Evolutionary conservation across 305 asterid genomes (phyloP).

Genomic region (Fraxinus albicans): DNA sequence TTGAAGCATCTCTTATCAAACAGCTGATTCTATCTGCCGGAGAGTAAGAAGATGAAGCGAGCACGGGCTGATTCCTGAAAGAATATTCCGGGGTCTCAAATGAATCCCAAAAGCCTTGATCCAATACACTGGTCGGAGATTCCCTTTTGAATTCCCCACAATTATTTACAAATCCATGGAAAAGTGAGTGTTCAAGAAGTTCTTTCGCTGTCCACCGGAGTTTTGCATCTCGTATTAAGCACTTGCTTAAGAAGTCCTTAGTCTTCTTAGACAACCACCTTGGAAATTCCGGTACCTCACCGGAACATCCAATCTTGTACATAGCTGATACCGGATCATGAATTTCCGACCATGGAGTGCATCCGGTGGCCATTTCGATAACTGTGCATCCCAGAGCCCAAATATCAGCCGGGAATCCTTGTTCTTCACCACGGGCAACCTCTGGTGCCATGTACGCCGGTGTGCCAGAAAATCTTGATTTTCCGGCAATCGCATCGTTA

Average conservation of each 20-base stretch:
- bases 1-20: slow-evolving; percentile 32
- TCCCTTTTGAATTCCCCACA: slow-evolving; percentile 21
- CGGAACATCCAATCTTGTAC: slow-evolving; percentile 60
- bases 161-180: slow-evolving; percentile 24
- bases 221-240: slow-evolving; percentile 46
- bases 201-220: slow-evolving; percentile 67
- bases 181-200: slow-evolving; percentile 64
- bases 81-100: slow-evolving; percentile 35
- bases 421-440: slow-evolving; percentile 80
- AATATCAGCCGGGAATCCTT: slow-evolving; percentile 62
- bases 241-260: slow-evolving; percentile 50
- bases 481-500: neutral
- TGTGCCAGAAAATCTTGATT: slow-evolving; percentile 53
- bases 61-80: slow-evolving; percentile 10
- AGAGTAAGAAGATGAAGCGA: slow-evolving; percentile 24
- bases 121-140: slow-evolving; percentile 79
- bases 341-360: slow-evolving; percentile 67
- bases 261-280: slow-evolving; percentile 44
- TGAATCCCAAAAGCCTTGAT: slow-evolving; percentile 72
- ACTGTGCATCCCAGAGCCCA: slow-evolving; percentile 85
- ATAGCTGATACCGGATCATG: slow-evolving; percentile 65
- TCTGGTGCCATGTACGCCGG: slow-evolving; percentile 95
- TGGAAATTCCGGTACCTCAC: slow-evolving; percentile 57
- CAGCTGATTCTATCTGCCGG: slow-evolving; percentile 43
- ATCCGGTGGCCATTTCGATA: slow-evolving; percentile 89